phyloP scores from a whole-genome alignment of 2,329 filamentous ascomycete species.

The Sphaceloma murrayae region DNA sequence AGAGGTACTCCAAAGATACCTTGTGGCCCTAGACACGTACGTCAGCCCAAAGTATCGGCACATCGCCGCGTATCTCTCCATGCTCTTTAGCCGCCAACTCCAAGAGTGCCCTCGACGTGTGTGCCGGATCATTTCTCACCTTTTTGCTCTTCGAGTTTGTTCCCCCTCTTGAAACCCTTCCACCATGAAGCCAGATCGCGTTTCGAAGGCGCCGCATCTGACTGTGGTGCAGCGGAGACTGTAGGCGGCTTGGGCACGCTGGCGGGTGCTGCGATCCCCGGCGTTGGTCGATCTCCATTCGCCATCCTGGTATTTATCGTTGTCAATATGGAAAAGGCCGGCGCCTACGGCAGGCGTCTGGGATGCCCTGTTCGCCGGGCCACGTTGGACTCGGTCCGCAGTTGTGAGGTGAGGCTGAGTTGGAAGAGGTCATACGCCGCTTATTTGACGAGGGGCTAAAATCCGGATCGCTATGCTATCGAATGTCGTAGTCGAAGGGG shows the following conservation, averaged over 20 bases:
- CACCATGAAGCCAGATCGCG: slow-evolving; percentile 92
- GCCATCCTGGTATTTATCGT: slow-evolving; percentile 32
- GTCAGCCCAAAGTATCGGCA: too few species aligned
- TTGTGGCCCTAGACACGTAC: slow-evolving; percentile 34
- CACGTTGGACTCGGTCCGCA: slow-evolving; percentile 14
- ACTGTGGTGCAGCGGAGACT: slow-evolving; percentile 32
- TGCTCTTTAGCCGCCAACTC: too few species aligned
- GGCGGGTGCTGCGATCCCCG: slow-evolving; percentile 13
- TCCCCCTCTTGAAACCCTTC: slow-evolving; percentile 77
- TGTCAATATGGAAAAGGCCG: not conserved
- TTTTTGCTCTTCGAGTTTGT: slow-evolving; percentile 54
- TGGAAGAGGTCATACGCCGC: slow-evolving; percentile 14
- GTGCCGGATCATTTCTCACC: slow-evolving; percentile 35
- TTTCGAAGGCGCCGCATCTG: slow-evolving; percentile 67
- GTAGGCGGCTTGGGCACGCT: slow-evolving; percentile 21
- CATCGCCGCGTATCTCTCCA: too few species aligned
- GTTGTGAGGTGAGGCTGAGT: slow-evolving; percentile 13
- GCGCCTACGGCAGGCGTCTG: slow-evolving; percentile 1
- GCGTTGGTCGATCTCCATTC: slow-evolving; percentile 25
- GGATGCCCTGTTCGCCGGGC: slow-evolving; percentile 1
- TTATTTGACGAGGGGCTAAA: too few species aligned
- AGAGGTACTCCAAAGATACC: slow-evolving; percentile 94
- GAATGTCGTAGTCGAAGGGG: too few species aligned
- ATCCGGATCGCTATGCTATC: too few species aligned
- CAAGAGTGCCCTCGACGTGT: too few species aligned